phyloP scores from a whole-genome alignment of 352 stramenopile genomes.

The Phytopythium cucurbitacearum region DNA sequence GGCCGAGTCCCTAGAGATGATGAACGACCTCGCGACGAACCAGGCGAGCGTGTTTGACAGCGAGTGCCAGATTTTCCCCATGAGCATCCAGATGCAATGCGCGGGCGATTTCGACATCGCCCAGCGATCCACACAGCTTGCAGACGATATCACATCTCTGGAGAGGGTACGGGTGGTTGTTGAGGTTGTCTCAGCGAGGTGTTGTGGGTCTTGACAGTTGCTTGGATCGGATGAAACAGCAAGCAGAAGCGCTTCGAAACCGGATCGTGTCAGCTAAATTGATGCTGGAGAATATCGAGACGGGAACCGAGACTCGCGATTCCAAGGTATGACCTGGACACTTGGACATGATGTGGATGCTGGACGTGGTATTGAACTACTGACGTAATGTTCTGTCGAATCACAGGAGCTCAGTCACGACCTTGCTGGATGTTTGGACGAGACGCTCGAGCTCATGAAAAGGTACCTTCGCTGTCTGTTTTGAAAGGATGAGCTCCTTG shows the following conservation, averaged over 20 bases:
- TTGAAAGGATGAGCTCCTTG: neutral
- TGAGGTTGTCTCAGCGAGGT: neutral
- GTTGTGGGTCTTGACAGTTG: neutral
- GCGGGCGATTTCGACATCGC: neutral
- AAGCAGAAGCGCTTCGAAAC: constrained; percentile 3
- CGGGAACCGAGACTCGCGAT: no score
- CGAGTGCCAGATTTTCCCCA: constrained; percentile 31
- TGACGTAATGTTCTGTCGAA: no score
- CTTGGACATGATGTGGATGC: no score
- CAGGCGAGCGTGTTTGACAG: constrained; percentile 26
- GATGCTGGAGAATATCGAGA: no score
- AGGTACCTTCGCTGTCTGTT: neutral
- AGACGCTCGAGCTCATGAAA: constrained; percentile 4
- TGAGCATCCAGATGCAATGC: constrained; percentile 25
- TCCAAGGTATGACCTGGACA: no score
- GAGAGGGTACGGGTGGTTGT: neutral
- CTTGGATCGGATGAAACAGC: neutral
- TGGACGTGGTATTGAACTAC: no score
- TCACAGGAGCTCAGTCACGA: constrained; percentile 1
- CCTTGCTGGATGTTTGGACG: neutral
- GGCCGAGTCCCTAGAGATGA: constrained; percentile 9
- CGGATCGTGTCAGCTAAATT: neutral
- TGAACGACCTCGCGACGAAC: constrained; percentile 20
- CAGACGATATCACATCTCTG: neutral
- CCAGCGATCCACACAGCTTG: neutral